phyloP scores from a whole-genome alignment of 192 early-diverging fungal species.

The Dispira parvispora region DNA sequence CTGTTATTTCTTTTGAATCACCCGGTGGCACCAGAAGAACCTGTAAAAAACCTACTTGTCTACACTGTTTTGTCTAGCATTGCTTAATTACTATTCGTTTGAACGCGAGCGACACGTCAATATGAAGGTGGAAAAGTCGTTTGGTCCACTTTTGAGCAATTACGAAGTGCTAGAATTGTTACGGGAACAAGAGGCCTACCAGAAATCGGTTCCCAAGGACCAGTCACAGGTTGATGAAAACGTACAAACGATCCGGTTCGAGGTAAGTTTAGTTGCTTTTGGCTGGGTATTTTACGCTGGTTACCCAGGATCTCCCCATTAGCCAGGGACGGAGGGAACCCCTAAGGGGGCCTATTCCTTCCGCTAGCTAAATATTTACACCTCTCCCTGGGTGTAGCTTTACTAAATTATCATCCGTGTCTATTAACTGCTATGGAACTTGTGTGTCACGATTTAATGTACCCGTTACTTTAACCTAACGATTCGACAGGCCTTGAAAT shows the following conservation, averaged over 20 bases:
- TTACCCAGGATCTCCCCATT: no score
- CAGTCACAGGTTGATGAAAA: conserved; percentile 33
- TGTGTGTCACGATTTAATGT: not conserved
- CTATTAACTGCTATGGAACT: not conserved
- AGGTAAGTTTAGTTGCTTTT: conserved; percentile 18
- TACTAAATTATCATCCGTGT: not conserved
- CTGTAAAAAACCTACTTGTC: no score
- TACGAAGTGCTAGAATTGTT: conserved; percentile 49
- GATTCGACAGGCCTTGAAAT: conserved; percentile 22
- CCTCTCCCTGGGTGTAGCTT: conserved; percentile 11
- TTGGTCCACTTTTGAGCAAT: conserved; percentile 44
- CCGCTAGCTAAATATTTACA: conserved; percentile 12
- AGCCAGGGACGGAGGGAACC: not conserved
- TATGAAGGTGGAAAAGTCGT: conserved; percentile 46
- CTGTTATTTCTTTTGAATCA: no score
- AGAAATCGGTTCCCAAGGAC: conserved; percentile 14
- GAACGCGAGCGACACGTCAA: not conserved
- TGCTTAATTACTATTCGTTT: no score
- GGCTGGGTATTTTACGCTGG: no score
- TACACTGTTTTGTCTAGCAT: no score
- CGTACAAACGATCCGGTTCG: conserved; percentile 45
- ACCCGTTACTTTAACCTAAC: no score
- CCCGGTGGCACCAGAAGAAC: no score
- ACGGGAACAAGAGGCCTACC: conserved; percentile 31
- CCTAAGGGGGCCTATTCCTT: not conserved